Evolutionary conservation across 106 monocot genomes (phyloP), one percentile per base, ranked within the genome.

Genomic region (Acorus calamus): DNA sequence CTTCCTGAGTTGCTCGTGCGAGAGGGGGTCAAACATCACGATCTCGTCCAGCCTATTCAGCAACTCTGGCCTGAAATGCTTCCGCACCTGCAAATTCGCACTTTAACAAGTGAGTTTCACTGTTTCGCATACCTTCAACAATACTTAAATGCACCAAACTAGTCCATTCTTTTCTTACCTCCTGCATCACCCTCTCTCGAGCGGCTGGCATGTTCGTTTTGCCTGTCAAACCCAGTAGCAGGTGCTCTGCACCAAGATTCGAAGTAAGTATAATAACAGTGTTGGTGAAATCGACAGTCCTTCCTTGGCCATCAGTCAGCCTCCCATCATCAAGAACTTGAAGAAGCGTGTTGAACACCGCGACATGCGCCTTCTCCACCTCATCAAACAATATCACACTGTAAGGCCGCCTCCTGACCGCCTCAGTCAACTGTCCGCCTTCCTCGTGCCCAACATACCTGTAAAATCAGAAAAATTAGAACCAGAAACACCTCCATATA

Each of bases 371-470:
- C 57, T 86, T 90, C 63, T 90, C 89, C n/a, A 86, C 86, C 60
- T 86, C 86, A 65, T 90, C 89, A 52, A 90, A 83, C 3, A 90
- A 68, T 7, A 86, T 55, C 2, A 90, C 89, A 62, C 78, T 86
- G 49, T 86, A 80, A 0, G 82, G 86, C 63, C 86, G 54, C 71
- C 82, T 77, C 72, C 86, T 71, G 51, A 83, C 86, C 5, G 86
- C 71, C 51, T 86, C 83, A 2, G 83, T 86, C 53, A 86, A 56
- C 52, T 86, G 83, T 44, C 86, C 89, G 42, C 86, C 86, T 65
- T 87, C 86, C n/a, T 87, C 86, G 46, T 87, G 79, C 4, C 86
- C 86, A 68, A 87, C 79, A 66, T 86, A 86, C 12, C 85, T 84
- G 47, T n/a, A 14, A 70, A 45, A 1, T 13, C 2, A 43, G 44